phyloP scores from a whole-genome alignment of 177 flowering plant genomes.

The Vitis hybrid region DNA sequence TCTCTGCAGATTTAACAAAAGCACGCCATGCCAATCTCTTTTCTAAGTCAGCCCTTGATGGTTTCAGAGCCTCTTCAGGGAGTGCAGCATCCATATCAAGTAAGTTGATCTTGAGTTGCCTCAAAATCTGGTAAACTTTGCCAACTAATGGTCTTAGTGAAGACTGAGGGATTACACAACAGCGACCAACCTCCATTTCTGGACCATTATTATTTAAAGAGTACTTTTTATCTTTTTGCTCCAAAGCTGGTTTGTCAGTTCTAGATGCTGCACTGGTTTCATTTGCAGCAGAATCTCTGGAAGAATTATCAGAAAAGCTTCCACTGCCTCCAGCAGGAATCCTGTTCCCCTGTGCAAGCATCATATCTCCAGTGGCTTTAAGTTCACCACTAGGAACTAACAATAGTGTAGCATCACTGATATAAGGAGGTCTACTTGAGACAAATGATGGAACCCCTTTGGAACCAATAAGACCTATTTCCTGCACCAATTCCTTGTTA shows the following conservation, averaged over 20 bases:
- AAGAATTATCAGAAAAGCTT: constrained; percentile 8
- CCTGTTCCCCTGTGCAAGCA: constrained; percentile 15
- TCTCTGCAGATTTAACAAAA: constrained; percentile 73
- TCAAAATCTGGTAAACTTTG: constrained; percentile 53
- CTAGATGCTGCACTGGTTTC: constrained; percentile 13
- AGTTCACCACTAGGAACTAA: constrained; percentile 19
- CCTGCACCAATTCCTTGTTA: constrained; percentile 65
- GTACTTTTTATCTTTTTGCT: constrained; percentile 18
- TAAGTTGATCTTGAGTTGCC: constrained; percentile 73
- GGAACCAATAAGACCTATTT: constrained; percentile 76
- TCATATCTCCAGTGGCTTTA: constrained; percentile 13
- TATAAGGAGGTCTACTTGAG: constrained; percentile 41
- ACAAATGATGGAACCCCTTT: constrained; percentile 68
- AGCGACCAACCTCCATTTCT: constrained; percentile 27
- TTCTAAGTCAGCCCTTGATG: constrained; percentile 50
- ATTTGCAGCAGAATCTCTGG: constrained; percentile 15
- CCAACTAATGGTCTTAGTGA: constrained; percentile 74
- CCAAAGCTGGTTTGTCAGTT: constrained; percentile 17
- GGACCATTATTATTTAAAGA: constrained; percentile 14
- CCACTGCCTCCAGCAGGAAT: constrained; percentile 6
- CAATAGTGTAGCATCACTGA: constrained; percentile 41
- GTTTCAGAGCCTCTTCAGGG: constrained; percentile 67
- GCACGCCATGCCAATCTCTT: constrained; percentile 84
- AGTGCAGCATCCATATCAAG: constrained; percentile 97
- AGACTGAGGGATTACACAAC: constrained; percentile 57